Conservation (phyloP, 2,329 filamentous ascomycete genomes). For the Scytalidium sp. region DNA sequence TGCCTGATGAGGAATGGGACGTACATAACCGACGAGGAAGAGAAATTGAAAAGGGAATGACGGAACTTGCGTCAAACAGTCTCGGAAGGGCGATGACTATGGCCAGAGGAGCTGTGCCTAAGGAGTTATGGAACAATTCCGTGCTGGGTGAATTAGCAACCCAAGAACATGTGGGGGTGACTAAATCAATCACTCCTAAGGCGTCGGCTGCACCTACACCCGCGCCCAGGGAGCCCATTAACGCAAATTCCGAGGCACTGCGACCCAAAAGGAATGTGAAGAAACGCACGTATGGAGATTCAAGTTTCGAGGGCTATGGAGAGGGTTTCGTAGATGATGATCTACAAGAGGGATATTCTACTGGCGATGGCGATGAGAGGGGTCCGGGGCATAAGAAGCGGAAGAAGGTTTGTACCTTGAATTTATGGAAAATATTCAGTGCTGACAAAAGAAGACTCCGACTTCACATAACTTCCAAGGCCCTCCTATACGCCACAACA, state of each 20-base stretch:
- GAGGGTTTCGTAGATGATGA: constrained; percentile 69
- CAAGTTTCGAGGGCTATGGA: constrained; percentile 71
- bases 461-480: constrained; percentile 21
- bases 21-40: constrained; percentile 51
- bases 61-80: constrained; percentile 37
- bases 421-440: constrained; percentile 2
- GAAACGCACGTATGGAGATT: constrained; percentile 74
- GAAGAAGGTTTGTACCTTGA: constrained; percentile 54
- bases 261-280: constrained; percentile 65
- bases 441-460: constrained; percentile 25
- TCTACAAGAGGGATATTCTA: constrained; percentile 63
- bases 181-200: neutral
- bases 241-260: constrained; percentile 24
- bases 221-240: constrained; percentile 29
- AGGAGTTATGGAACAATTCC: constrained; percentile 52
- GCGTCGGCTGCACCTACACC: neutral
- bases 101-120: constrained; percentile 54
- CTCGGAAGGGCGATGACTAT: constrained; percentile 53
- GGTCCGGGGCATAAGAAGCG: constrained; percentile 54
- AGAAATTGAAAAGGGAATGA: constrained; percentile 53
- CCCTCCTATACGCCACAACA: constrained; percentile 28
- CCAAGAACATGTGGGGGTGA: neutral
- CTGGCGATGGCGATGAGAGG: constrained; percentile 65
- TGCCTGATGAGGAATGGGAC: constrained; percentile 56
- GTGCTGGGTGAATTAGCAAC: constrained; percentile 52